Evolutionary conservation across 2,329 filamentous ascomycete species (phyloP), one percentile per base, ranked within the genome.

Genomic region (Colletotrichum filicis): DNA sequence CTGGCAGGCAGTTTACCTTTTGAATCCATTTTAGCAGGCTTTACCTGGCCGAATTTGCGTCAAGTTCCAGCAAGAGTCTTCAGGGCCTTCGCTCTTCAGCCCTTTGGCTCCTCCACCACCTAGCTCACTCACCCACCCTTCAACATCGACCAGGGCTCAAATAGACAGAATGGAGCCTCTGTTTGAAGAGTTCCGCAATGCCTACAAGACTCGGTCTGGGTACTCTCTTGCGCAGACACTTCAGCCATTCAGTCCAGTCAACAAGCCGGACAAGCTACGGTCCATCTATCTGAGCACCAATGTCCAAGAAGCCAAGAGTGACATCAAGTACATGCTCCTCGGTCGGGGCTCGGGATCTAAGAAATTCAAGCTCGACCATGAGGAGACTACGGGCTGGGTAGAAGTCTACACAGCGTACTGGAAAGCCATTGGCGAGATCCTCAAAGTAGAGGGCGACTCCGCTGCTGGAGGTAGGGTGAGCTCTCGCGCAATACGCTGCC

Each of bases 361-460:
- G 67, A 85, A 86, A 35, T 82, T 85, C 35, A 88, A 85, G 65
- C 81, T 95, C 28, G 84, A 87, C n/a, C 87, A 90, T 53, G 88
- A 92, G 53, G 94, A 98, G 83, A 86, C 90, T 28, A 89, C 88
- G 71, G 92, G 92, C n/a, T 99, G 97, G 97, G 87, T 92, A 0
- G 95, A 98, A 52, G 91, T 98, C 35, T 97, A 95, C 79, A 86
- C 89, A 46, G 87, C 90, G 24, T 98, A 95, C 80, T 98, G 95
- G 95, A 95, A 93, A 78, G 94, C 94, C 28, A 84, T 93, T 52
- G 92, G 91, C 37, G 92, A 94, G 77, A 89, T 98, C 32, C 83
- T 97, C 65, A 89, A 89, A 16, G 89, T 90, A 12, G 89, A 93
- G 71, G 89, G 91, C 73, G 84, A 87, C 22, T 75, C 77, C 22